Percentiles rank a stretch among this genome's conserved stretches.
Evolutionary conservation across 2,329 filamentous ascomycete genomes (phyloP).

Genomic region (Exophiala sideris): DNA sequence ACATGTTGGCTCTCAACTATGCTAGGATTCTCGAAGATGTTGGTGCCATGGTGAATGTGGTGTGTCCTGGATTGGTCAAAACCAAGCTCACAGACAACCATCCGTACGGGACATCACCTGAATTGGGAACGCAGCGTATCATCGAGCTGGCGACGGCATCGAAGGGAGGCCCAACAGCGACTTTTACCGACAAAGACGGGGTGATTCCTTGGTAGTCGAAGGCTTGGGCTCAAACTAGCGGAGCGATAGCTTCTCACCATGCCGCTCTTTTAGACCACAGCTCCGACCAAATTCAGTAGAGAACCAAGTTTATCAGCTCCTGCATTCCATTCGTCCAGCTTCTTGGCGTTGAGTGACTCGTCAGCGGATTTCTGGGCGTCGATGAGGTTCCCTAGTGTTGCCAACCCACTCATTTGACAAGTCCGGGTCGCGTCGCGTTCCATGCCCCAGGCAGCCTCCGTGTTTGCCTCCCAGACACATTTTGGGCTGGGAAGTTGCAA

Average conservation of each 20-base stretch:
- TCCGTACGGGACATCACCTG: conserved; percentile 5
- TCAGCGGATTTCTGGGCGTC: conserved; percentile 2
- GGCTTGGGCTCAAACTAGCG: not conserved
- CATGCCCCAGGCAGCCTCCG: conserved; percentile 4
- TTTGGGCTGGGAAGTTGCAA: conserved; percentile 10
- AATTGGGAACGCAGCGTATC: conserved; percentile 14
- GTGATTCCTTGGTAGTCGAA: conserved; percentile 10
- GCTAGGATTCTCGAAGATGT: conserved; percentile 8
- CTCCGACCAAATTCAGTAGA: conserved; percentile 6
- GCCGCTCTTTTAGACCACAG: conserved; percentile 8
- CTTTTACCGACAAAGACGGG: conserved; percentile 15
- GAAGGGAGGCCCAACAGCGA: conserved; percentile 11
- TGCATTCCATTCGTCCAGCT: conserved; percentile 16
- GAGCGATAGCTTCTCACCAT: not conserved
- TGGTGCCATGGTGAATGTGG: conserved; percentile 10
- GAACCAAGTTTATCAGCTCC: conserved; percentile 12
- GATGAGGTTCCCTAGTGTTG: conserved; percentile 6
- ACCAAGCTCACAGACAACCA: conserved; percentile 2
- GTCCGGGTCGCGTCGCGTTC: conserved; percentile 10
- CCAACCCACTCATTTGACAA: not conserved
- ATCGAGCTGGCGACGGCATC: conserved; percentile 10
- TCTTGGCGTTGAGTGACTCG: not conserved
- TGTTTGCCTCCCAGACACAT: conserved; percentile 13
- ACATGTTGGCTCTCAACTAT: conserved; percentile 35
- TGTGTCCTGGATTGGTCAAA: conserved; percentile 15